These are phyloP conservation scores for Taphrina pruni DNA, from an alignment of 1,139 yeast species.

Conservation along the genomic window DNA sequence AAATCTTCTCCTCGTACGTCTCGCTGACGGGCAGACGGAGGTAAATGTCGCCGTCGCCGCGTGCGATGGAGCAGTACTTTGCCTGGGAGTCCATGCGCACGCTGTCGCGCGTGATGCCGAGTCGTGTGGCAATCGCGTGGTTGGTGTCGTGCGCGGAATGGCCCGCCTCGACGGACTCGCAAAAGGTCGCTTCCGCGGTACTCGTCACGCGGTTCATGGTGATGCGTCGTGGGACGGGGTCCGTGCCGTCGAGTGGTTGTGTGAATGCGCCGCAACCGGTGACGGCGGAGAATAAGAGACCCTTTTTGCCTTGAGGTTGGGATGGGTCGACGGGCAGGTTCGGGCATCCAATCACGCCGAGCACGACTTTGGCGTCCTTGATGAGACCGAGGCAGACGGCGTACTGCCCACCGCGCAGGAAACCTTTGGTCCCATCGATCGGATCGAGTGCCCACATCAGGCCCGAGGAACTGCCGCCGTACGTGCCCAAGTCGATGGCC, in stretches of 20 bases:
- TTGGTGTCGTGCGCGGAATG: conserved; percentile 95
- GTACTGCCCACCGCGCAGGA: conserved; percentile 91
- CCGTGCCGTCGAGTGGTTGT: conserved; percentile 39
- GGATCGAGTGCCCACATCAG: conserved; percentile 93
- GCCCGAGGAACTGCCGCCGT: conserved; percentile 38
- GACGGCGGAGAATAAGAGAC: conserved; percentile 79
- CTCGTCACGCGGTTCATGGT: conserved; percentile 49
- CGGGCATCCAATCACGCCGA: conserved; percentile 97
- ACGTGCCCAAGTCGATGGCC: conserved; percentile 72
- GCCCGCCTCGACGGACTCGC: conserved; percentile 96
- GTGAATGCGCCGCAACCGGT: conserved; percentile 70
- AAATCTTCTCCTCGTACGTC: conserved; percentile 85
- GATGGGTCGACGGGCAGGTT: conserved; percentile 67
- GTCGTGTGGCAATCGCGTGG: conserved; percentile 66
- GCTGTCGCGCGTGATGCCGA: conserved; percentile 66
- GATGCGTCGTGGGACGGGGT: conserved; percentile 47
- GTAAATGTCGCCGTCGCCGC: conserved; percentile 92
- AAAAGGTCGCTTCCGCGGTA: conserved; percentile 65
- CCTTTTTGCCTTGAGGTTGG: conserved; percentile 53
- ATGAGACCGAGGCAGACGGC: conserved; percentile 93
- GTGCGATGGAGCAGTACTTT: conserved; percentile 86
- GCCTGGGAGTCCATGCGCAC: conserved; percentile 86
- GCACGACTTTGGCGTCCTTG: conserved; percentile 79
- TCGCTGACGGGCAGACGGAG: conserved; percentile 81
- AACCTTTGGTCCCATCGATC: conserved; percentile 97